Percentiles rank a stretch among this genome's conserved stretches.
Evolutionary conservation across 116 monocot species (phyloP).

Genomic region (Phalaenopsis hybrid): DNA sequence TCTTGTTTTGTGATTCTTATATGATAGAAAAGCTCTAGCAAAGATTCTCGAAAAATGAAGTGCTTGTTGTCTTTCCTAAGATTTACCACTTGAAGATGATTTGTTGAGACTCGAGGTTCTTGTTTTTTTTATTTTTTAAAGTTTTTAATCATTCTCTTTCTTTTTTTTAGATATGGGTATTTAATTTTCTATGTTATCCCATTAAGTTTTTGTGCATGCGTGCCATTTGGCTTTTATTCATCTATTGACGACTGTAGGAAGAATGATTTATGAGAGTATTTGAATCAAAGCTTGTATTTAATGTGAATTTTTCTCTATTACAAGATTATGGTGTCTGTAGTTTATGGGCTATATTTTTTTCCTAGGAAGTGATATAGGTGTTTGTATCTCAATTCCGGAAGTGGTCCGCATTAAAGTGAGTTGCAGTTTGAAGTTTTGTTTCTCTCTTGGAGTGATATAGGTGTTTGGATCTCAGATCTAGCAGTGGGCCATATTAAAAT

Average conservation of each 20-base stretch:
- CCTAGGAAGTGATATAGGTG: too few species aligned
- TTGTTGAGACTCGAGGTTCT: not conserved
- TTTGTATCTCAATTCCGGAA: not conserved
- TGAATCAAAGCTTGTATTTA: not conserved
- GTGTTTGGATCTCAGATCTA: not conserved
- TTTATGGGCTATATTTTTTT: not conserved
- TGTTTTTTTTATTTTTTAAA: too few species aligned
- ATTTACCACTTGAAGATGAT: not conserved
- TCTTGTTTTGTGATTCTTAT: not conserved
- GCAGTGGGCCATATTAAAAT: not conserved
- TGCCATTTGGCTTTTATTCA: not conserved
- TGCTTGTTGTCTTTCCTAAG: not conserved
- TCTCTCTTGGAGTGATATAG: too few species aligned
- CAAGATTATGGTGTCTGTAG: not conserved
- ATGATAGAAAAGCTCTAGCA: not conserved
- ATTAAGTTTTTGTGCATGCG: not conserved
- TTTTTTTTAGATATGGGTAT: not conserved
- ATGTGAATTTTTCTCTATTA: not conserved
- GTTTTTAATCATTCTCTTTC: too few species aligned
- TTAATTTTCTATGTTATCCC: not conserved
- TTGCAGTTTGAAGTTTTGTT: not conserved
- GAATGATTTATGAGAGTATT: not conserved
- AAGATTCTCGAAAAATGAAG: not conserved
- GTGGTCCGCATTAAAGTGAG: not conserved
- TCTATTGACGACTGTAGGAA: not conserved